phyloP scores from a whole-genome alignment of 495 filamentous ascomycete species.

The Barbatosphaeria neglecta region DNA sequence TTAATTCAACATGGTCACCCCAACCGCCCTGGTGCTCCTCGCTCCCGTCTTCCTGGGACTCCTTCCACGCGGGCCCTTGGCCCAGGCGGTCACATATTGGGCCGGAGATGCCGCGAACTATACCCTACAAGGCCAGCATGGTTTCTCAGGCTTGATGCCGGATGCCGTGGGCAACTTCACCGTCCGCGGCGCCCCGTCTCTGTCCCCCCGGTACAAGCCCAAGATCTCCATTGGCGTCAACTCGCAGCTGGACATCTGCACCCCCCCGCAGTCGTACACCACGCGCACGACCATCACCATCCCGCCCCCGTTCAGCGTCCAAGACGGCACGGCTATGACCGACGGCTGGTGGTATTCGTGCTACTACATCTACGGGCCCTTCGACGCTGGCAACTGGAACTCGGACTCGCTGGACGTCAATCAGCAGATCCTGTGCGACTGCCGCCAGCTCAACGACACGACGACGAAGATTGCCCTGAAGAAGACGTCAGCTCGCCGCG shows the following conservation, averaged over 20 bases:
- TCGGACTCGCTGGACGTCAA: not conserved
- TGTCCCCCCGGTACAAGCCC: not conserved
- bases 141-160: not conserved
- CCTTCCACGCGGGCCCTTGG: not conserved
- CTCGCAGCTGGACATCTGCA: not conserved
- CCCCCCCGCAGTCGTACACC: not conserved
- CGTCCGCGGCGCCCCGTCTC: not conserved
- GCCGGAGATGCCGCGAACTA: not conserved
- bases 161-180: not conserved
- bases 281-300: not conserved
- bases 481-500: not conserved
- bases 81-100: not conserved
- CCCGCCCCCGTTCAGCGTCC: not conserved
- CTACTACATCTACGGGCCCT: not conserved
- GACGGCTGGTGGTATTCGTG: not conserved
- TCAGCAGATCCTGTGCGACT: not conserved
- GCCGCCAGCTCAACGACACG: not conserved
- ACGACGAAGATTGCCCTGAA: not conserved
- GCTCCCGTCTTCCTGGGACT: not conserved
- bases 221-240: not conserved
- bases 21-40: not conserved
- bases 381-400: not conserved
- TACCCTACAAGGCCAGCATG: not conserved
- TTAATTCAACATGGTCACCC: not conserved
- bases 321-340: not conserved